These are phyloP conservation scores for Cystobasidiopsis lactophilus DNA, from an alignment of 768 basidiomycete species.

Conservation along the genomic window DNA sequence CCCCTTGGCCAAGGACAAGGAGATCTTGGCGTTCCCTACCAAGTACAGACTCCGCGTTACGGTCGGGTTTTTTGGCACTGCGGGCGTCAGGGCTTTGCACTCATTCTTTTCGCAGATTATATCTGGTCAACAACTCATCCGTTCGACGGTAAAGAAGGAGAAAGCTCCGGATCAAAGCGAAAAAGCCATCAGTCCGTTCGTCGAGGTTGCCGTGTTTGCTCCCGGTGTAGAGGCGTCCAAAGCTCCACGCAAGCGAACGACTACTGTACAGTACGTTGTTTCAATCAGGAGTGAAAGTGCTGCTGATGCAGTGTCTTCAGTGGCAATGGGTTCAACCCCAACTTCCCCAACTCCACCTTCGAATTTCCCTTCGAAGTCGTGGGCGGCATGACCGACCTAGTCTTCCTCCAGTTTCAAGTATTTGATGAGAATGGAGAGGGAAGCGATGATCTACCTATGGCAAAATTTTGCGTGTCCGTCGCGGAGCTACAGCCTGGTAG, in stretches of 20 bases:
- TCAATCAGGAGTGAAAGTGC: not conserved
- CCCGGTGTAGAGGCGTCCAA: conserved; percentile 4
- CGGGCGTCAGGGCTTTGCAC: not conserved
- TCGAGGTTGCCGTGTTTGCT: conserved; percentile 50
- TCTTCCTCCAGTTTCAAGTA: conserved; percentile 62
- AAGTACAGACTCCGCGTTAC: conserved; percentile 44
- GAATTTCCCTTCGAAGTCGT: conserved; percentile 52
- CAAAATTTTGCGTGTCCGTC: conserved; percentile 48
- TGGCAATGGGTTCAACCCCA: conserved; percentile 75
- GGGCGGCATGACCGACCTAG: conserved; percentile 50
- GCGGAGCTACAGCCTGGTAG: conserved; percentile 50
- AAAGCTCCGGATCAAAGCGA: conserved; percentile 5
- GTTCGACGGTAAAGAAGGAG: conserved; percentile 32
- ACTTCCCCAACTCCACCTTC: conserved; percentile 48
- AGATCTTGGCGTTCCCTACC: conserved; percentile 33
- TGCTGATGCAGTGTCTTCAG: not conserved
- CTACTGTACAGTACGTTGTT: conserved; percentile 8
- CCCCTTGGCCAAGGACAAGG: conserved; percentile 31
- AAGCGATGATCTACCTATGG: conserved; percentile 44
- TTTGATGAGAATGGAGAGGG: conserved; percentile 35
- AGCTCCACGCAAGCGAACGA: conserved; percentile 9
- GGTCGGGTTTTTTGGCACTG: conserved; percentile 25
- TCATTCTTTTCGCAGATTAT: conserved; percentile 37
- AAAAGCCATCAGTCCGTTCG: conserved; percentile 43
- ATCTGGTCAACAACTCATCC: conserved; percentile 75